phyloP scores from a whole-genome alignment of 768 basidiomycete genomes.

The Pulveroboletus sp. region DNA sequence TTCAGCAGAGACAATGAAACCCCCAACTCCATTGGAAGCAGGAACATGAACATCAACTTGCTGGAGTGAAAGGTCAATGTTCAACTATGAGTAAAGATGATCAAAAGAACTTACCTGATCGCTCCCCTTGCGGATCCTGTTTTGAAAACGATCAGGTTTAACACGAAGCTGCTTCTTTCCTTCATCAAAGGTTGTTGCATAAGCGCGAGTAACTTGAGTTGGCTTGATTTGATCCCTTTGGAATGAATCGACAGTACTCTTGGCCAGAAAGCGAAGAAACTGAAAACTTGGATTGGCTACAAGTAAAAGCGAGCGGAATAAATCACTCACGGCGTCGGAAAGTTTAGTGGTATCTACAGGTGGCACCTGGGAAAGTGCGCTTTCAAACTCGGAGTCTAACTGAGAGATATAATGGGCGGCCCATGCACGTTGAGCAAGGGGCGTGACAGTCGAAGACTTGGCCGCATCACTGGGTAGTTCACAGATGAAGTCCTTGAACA shows the following conservation, averaged over 20 bases:
- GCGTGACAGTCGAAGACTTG: slow-evolving; percentile 3
- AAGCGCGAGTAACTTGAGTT: slow-evolving; percentile 18
- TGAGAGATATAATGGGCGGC: slow-evolving; percentile 29
- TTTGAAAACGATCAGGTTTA: slow-evolving; percentile 28
- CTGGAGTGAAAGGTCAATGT: slow-evolving; percentile 10
- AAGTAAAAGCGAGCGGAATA: not conserved
- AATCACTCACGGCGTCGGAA: slow-evolving; percentile 15
- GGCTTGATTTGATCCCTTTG: slow-evolving; percentile 29
- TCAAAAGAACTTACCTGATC: slow-evolving; percentile 35
- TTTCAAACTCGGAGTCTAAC: slow-evolving; percentile 18
- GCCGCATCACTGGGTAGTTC: not conserved
- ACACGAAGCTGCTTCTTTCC: slow-evolving; percentile 15
- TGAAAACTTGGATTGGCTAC: slow-evolving; percentile 5
- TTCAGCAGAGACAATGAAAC: slow-evolving; percentile 21
- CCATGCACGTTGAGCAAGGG: slow-evolving; percentile 32
- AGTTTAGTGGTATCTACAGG: slow-evolving; percentile 28
- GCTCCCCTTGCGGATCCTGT: slow-evolving; percentile 28
- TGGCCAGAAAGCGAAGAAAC: slow-evolving; percentile 27
- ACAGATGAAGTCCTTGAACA: slow-evolving; percentile 11
- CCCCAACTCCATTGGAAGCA: slow-evolving; percentile 14
- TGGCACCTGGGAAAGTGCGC: slow-evolving; percentile 17
- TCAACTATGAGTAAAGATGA: not conserved
- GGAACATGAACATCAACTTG: slow-evolving; percentile 22
- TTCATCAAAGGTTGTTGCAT: slow-evolving; percentile 11
- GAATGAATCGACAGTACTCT: slow-evolving; percentile 22